Evolutionary conservation across 352 stramenopile species (phyloP).

Genomic region (Globisporangium alternatum): DNA sequence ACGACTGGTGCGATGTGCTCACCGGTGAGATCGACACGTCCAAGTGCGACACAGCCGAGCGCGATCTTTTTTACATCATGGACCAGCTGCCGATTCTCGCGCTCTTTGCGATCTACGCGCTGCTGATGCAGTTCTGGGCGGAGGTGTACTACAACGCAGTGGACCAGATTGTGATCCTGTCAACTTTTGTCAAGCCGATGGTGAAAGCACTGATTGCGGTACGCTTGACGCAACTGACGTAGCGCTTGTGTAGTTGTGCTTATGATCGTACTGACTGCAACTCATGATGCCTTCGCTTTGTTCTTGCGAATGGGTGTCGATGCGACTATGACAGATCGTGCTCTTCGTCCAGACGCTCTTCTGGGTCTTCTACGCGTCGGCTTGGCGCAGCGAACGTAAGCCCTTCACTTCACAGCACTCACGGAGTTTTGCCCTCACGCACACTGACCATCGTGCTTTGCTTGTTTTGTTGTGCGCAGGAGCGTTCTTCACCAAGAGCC

Average conservation of each 20-base stretch:
- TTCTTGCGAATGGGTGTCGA: background rate
- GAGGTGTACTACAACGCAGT: conserved; percentile 89
- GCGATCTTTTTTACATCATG: conserved; percentile 84
- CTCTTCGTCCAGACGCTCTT: conserved; percentile 62
- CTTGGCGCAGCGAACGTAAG: conserved; percentile 70
- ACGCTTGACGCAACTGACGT: conserved; percentile 7
- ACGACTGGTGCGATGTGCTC: conserved; percentile 81
- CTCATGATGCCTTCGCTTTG: background rate
- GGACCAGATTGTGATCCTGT: conserved; percentile 62
- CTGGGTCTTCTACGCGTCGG: conserved; percentile 78
- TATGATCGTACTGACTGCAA: background rate
- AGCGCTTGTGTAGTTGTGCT: background rate
- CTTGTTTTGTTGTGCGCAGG: conserved; percentile 23
- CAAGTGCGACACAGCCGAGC: conserved; percentile 55
- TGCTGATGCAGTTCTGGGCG: conserved; percentile 87
- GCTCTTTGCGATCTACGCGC: conserved; percentile 78
- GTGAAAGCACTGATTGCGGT: conserved; percentile 65
- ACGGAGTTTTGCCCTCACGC: background rate
- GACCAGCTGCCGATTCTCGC: conserved; percentile 81
- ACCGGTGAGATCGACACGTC: conserved; percentile 58
- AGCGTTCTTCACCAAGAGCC: conserved; percentile 76
- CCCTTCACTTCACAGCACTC: background rate
- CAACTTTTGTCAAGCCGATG: conserved; percentile 63
- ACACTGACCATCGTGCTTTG: background rate
- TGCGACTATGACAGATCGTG: conserved; percentile 31